Evolutionary conservation across 495 filamentous ascomycete species (phyloP).

Genomic region (Tuber microsphaerosporum): DNA sequence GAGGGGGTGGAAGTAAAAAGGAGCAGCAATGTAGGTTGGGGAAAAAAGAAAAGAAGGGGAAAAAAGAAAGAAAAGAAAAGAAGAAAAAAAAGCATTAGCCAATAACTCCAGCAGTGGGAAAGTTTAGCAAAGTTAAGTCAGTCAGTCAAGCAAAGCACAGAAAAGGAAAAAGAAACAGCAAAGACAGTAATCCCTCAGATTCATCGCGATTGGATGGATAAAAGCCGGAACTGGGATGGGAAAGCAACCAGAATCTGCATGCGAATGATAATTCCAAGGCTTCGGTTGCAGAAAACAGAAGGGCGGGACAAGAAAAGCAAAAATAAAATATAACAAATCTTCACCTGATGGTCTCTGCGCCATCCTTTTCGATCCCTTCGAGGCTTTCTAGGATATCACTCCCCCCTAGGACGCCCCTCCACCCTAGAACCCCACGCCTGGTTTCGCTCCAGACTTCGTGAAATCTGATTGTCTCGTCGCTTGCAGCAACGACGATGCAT

Average conservation of each 20-base stretch:
- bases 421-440: conserved; percentile 51
- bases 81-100: background rate
- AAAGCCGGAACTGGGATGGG: background rate
- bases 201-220: conserved; percentile 5
- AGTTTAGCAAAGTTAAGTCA: background rate
- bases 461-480: conserved; percentile 90
- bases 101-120: conserved; percentile 1
- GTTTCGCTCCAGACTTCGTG: conserved; percentile 83
- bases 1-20: background rate
- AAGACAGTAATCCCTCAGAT: background rate
- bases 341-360: conserved; percentile 41
- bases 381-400: conserved; percentile 81
- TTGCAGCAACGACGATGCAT: conserved; percentile 88
- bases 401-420: conserved; percentile 66
- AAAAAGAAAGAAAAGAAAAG: background rate
- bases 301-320: background rate
- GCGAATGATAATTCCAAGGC: background rate
- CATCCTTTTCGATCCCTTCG: conserved; percentile 76
- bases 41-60: background rate
- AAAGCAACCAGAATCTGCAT: conserved; percentile 1
- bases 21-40: background rate
- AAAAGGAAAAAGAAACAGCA: conserved; percentile 7
- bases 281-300: conserved; percentile 5
- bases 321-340: conserved; percentile 8
- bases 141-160: background rate